phyloP scores from a whole-genome alignment of 2,329 filamentous ascomycete species.

The Diaporthe capsici region DNA sequence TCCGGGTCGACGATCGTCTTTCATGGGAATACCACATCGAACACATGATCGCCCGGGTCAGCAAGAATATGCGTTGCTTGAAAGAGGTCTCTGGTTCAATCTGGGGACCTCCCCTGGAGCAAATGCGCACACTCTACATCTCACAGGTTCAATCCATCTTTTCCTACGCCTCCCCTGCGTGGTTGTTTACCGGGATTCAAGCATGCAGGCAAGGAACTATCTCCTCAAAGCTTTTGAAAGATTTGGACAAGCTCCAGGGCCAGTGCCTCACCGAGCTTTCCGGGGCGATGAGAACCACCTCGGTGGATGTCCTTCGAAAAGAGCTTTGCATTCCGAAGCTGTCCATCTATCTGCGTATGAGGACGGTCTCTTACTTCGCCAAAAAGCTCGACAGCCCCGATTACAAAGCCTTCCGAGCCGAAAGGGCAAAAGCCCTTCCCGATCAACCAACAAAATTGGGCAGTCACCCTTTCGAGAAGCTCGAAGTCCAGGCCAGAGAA shows the following conservation, averaged over 20 bases:
- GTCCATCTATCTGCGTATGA: background rate
- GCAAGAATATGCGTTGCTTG: background rate
- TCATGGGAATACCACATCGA: slow-evolving; percentile 3
- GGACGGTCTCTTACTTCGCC: background rate
- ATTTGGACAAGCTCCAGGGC: background rate
- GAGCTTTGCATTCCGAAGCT: background rate
- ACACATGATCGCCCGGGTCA: background rate
- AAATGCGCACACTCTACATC: background rate
- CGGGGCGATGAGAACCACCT: background rate
- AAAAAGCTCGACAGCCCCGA: background rate
- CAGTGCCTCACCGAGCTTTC: background rate
- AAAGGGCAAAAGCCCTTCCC: background rate
- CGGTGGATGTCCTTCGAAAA: background rate
- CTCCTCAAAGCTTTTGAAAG: background rate
- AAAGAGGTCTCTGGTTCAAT: background rate
- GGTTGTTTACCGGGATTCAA: background rate
- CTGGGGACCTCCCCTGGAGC: background rate
- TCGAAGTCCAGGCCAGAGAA: background rate
- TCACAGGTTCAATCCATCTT: background rate
- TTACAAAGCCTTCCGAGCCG: background rate
- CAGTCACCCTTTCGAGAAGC: background rate
- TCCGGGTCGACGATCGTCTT: slow-evolving; percentile 1
- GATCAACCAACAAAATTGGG: accelerated
- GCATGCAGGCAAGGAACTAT: background rate
- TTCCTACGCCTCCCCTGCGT: slow-evolving; percentile 1